Evolutionary conservation across 139 green algal species (phyloP), one percentile per base, ranked within the genome.

Genomic region (Penium margaritaceum): DNA sequence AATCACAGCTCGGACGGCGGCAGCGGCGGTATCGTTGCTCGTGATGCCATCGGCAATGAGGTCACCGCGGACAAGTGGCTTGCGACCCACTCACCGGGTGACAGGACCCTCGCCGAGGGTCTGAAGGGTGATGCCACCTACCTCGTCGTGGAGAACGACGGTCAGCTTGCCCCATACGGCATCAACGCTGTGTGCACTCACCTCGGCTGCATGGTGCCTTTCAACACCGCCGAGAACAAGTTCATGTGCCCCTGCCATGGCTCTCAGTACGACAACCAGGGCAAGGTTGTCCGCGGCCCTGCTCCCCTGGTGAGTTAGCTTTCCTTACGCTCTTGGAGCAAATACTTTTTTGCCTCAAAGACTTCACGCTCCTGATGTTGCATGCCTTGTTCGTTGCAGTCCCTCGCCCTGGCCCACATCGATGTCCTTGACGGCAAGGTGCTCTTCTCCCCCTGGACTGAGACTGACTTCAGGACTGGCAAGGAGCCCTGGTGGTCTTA

Each of bases 211-310:
- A 94, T 99, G 58, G 94, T 99, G 19, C 94, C 94, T 15, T 99
- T 92, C 92, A 92, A 95, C 66, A 60, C 90, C 81, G 90, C 88
- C 53, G 92, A 98, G 88, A 97, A 98, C 85, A 97, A 98, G 90
- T 99, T 99, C 89, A 96, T 92, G 87, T 99, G 94, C 90, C 94
- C 94, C 34, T 99, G 94, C 90, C 94, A 99, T 84, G 94, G 94
- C 67, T 96, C 89, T 34, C 94, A 97, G 83, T 99, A 99, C 89
- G 94, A 99, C 84, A 44, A 57, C 37, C 75, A 95, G 79, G 94
- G 93, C 85, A 97, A 95, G 87, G 88, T 95, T 33, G 83, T 97
- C 51, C 88, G 92, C 41, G 92, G 92, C 55, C 92, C 92, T n/a
- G 92, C 92, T 21, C 92, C 92, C 19, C 85, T 96, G 80, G 87